A percentile compares a stretch with the other conserved stretches of the same genome.
These are phyloP conservation scores for Lippia alba DNA, from an alignment of 305 asterid genomes.

Conservation along the genomic window DNA sequence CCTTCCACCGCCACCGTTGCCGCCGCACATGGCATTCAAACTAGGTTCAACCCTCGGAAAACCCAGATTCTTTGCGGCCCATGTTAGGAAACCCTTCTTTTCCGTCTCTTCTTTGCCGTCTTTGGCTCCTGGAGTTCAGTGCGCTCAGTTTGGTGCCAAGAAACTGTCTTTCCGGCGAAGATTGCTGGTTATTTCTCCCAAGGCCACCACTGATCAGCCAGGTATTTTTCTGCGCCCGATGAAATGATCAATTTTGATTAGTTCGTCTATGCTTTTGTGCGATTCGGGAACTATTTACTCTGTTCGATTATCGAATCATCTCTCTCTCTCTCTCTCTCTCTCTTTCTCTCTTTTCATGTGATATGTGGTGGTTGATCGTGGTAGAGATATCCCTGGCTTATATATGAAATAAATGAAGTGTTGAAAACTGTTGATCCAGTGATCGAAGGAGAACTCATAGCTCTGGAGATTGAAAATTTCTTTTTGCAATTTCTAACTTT, in stretches of 20 bases:
- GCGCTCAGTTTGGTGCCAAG: constrained; percentile 45
- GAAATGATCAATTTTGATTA: not conserved
- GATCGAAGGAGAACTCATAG: too few relatives aligned
- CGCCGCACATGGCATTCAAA: constrained; percentile 76
- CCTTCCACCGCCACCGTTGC: constrained; percentile 36
- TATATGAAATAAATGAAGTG: not conserved
- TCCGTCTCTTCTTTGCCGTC: constrained; percentile 52
- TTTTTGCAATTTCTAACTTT: too few relatives aligned
- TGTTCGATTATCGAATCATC: not conserved
- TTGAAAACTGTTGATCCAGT: not conserved
- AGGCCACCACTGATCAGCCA: constrained; percentile 84
- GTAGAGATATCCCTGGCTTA: not conserved
- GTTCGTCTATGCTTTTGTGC: not conserved
- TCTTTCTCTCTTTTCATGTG: not conserved
- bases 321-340: not conserved
- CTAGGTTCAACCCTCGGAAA: constrained; percentile 55
- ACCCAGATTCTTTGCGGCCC: constrained; percentile 52
- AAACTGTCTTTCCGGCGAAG: constrained; percentile 46
- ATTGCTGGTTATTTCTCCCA: constrained; percentile 57
- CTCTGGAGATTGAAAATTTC: too few relatives aligned
- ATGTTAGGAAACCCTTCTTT: constrained; percentile 52
- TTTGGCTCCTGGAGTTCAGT: constrained; percentile 55
- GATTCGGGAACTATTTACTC: not conserved
- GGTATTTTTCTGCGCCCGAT: constrained; percentile 43
- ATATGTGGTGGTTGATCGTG: not conserved